Base-by-base conservation (phyloP, 1,284 basidiomycete species). In the Pseudozyma tsukubaensis region DNA sequence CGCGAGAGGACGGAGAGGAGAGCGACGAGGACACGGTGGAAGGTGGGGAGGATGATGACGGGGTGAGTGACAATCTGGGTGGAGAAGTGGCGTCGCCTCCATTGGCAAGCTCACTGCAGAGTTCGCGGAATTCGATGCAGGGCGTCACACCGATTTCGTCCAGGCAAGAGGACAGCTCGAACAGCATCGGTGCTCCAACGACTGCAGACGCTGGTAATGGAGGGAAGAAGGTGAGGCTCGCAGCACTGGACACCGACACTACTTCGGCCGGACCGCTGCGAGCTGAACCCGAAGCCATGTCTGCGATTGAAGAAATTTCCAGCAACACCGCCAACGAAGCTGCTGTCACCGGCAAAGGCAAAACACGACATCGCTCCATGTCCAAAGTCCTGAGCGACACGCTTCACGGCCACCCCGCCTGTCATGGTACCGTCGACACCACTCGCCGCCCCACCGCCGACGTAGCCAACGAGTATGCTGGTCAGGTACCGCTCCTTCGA, bases 401-500 rank as follows among this genome's bases (percentile, higher is more conserved):
- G 8, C 54, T 62, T 9, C 59, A 62, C 35, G 58, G 65, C 29
- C 58, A 60, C 9, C 60, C 65, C 0, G 32, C 32, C 21, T 53
- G 64, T 32, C 53, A n/a, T 12, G 24, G 9, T 43, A 3, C 42
- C 6, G 9, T 50, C 5, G 12, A 49, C 21, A 14, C 32, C 16
- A 62, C 49, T 10, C 39, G 60, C 32, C 36, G 48, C 35, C 43
- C 32, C 19, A 79, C 72, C 19, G 39, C 54, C 1, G 72, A 76
- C 21, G 50, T 68, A 6, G 56, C 70, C 35, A 81, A 82, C 62
- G 59, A 71, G 50, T 83, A 83, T 56, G 65, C 75, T 1, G 82
- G 78, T 16, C 78, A 80, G 47, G 82, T 83, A 1, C 83, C 83
- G 32, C 65, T 84, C 10, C 58, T 70, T n/a, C 73, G 81, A 4